Base-by-base conservation (phyloP, 2,329 filamentous ascomycete species). In the Calonectria pauciramosa region DNA sequence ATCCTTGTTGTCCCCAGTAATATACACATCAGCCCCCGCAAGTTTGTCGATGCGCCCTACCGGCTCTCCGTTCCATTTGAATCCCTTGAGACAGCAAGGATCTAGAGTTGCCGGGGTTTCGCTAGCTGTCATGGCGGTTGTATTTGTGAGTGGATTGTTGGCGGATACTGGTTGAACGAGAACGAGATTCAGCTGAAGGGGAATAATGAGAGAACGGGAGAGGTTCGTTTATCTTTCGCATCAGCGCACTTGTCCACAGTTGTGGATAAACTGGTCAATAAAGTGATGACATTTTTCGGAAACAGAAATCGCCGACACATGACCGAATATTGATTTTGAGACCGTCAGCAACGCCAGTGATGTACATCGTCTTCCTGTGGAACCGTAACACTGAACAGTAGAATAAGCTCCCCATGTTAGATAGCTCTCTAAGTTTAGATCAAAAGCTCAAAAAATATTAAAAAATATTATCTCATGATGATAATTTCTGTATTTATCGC, bases 1-100 rank as follows among this genome's bases (percentile, higher is more conserved):
- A 4, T 84, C 73, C 16, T 78, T 67, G 63, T 84, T 86, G 23
- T 75, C 72, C 3, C 86, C 86, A 0, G 84, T 78, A 28, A 87
- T 79, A 75, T 88, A 89, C 38, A 79, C 75, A 18, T 85, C 64
- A 28, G 81, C 81, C 26, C 77, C 75, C 11, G 80, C 82, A 4
- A 88, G 80, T 20, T 80, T 86, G 6, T 74, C 79, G 36, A 78
- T 80, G 11, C 72, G 78, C 16, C 87, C 87, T 0, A 75, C 75
- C 1, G 86, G 86, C 4, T 77, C 80, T 30, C 84, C 87, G 3
- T 85, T 76, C 87, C 87, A 88, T 68, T 83, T 68, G 69, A 87
- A 88, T 63, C 84, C 84, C 66, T 80, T 76, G 18, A 85, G 34
- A 71, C 84, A 86, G 72, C 84, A 86, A 2, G 65, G 49, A 18